These are phyloP conservation scores for Termitomyces sp. DNA, from an alignment of 768 basidiomycete genomes.

Conservation along the genomic window DNA sequence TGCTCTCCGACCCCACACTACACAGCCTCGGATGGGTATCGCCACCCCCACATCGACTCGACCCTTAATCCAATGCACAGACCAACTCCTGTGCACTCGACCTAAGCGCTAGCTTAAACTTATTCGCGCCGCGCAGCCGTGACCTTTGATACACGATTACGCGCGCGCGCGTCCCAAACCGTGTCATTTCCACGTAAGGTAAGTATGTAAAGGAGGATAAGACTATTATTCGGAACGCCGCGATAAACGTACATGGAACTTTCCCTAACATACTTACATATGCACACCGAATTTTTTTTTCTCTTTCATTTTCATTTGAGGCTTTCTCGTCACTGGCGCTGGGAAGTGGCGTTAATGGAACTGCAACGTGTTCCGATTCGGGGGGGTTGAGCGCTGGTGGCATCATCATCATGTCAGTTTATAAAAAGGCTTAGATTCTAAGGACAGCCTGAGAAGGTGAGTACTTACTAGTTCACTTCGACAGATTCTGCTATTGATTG, in stretches of 20 bases:
- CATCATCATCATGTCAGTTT: not conserved
- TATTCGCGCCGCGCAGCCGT: not conserved
- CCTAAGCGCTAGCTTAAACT: not conserved
- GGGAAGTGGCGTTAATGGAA: too few relatives aligned
- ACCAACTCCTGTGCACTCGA: not conserved
- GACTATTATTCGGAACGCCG: not conserved
- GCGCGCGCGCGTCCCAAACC: not conserved
- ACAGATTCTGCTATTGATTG: not conserved
- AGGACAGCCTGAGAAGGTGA: not conserved
- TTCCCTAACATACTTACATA: not conserved
- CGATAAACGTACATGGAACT: not conserved
- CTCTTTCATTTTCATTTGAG: too few relatives aligned
- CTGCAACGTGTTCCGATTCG: constrained; percentile 3
- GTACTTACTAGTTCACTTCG: not conserved
- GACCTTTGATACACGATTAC: not conserved
- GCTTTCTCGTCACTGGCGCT: not conserved
- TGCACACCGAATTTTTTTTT: too few relatives aligned
- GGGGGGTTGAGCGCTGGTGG: not conserved
- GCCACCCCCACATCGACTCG: not conserved
- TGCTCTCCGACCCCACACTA: too few relatives aligned
- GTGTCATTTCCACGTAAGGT: too few relatives aligned
- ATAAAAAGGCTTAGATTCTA: not conserved
- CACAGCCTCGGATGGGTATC: not conserved
- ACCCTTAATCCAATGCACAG: not conserved
- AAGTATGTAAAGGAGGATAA: too few relatives aligned